Evolutionary conservation across 1,139 yeast species (phyloP).

Genomic region (Suzukiozyma palmioleophila): DNA sequence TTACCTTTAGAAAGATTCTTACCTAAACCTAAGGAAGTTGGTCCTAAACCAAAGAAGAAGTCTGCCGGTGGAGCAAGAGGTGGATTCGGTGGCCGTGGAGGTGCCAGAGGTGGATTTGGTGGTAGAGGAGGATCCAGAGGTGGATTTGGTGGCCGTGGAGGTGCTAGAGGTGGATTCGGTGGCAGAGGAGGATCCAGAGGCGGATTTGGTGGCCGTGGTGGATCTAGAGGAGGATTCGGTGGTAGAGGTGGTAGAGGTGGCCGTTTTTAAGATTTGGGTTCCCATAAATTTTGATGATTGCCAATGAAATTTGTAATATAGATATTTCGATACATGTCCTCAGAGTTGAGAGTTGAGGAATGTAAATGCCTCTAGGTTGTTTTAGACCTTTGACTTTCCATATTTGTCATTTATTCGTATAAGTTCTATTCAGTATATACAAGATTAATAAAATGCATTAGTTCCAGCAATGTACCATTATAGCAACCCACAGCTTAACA

Average conservation of each 20-base stretch:
- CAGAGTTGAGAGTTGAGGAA: background rate
- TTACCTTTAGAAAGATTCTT: conserved; percentile 93
- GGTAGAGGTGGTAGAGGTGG: conserved; percentile 41
- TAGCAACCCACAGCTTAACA: conserved; percentile 29
- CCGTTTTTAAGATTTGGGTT: conserved; percentile 10
- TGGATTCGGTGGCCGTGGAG: conserved; percentile 23
- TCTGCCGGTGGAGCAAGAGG: conserved; percentile 42
- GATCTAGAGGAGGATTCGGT: conserved; percentile 42
- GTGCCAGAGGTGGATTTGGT: conserved; percentile 45
- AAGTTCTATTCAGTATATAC: conserved; percentile 1
- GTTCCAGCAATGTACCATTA: background rate
- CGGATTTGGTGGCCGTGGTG: conserved; percentile 34
- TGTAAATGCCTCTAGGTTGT: background rate
- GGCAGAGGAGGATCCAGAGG: conserved; percentile 22
- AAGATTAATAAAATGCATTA: conserved; percentile 1
- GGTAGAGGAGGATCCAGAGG: conserved; percentile 51
- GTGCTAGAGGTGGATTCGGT: conserved; percentile 19
- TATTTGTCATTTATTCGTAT: background rate
- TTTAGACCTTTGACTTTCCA: background rate
- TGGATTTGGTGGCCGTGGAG: conserved; percentile 34
- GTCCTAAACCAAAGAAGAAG: conserved; percentile 76
- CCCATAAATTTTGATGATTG: background rate
- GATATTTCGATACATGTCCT: background rate
- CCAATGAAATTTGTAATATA: conserved; percentile 1
- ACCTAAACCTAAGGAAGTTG: conserved; percentile 81